Percentiles rank a stretch among this genome's conserved stretches.
phyloP scores from a whole-genome alignment of 805 yeast species.

The Blastobotrys peoriensis region DNA sequence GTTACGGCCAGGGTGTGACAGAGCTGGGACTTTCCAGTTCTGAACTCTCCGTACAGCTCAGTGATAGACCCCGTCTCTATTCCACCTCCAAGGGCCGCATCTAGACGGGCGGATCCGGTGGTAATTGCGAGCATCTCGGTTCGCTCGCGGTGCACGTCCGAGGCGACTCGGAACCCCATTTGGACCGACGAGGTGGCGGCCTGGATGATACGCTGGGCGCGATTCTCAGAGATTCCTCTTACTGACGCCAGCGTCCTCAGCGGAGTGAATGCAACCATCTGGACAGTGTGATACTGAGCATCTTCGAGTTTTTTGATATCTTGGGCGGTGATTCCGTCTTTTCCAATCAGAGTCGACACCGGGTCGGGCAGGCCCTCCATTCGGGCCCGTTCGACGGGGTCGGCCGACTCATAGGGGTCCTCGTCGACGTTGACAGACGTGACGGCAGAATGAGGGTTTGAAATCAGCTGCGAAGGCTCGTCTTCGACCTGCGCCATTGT shows the following conservation, averaged over 20 bases:
- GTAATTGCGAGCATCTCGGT: slow-evolving; percentile 88
- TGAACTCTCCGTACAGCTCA: slow-evolving; percentile 92
- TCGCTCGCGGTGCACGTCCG: slow-evolving; percentile 85
- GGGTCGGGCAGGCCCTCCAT: slow-evolving; percentile 9
- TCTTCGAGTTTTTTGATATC: slow-evolving; percentile 78
- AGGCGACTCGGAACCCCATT: slow-evolving; percentile 95
- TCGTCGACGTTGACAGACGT: slow-evolving; percentile 38
- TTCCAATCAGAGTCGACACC: slow-evolving; percentile 2
- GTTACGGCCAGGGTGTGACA: slow-evolving; percentile 97
- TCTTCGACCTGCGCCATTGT: not conserved
- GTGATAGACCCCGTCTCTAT: slow-evolving; percentile 96
- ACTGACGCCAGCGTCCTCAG: slow-evolving; percentile 68
- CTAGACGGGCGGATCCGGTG: slow-evolving; percentile 92
- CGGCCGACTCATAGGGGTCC: not conserved
- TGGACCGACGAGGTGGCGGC: slow-evolving; percentile 88
- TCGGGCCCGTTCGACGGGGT: slow-evolving; percentile 6
- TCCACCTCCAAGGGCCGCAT: slow-evolving; percentile 92
- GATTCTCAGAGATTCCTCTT: slow-evolving; percentile 92
- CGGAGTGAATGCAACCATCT: slow-evolving; percentile 43
- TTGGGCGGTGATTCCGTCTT: slow-evolving; percentile 70
- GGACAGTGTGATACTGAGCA: slow-evolving; percentile 84
- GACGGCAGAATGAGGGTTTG: not conserved
- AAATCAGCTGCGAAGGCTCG: slow-evolving; percentile 2
- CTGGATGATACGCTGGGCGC: slow-evolving; percentile 75
- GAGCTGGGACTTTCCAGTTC: slow-evolving; percentile 95